phyloP scores from a whole-genome alignment of 2,329 filamentous ascomycete genomes.

The Chaetomium olivaceum region DNA sequence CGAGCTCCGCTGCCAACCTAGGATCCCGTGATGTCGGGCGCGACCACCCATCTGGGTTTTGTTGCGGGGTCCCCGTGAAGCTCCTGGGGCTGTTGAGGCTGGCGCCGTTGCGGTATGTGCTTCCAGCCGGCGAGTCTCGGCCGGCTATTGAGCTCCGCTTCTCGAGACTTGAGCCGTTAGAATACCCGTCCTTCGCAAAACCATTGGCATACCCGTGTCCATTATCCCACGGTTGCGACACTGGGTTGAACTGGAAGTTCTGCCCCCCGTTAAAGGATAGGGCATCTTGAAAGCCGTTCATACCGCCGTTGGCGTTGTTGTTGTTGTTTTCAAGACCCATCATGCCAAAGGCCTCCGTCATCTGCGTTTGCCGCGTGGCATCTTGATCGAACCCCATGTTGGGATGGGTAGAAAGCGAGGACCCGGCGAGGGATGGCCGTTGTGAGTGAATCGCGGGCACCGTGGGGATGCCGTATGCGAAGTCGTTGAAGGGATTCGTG shows the following conservation, averaged over 20 bases:
- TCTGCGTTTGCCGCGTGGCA: slow-evolving; percentile 37
- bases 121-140: slow-evolving; percentile 41
- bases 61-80: slow-evolving; percentile 36
- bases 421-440: slow-evolving; percentile 46
- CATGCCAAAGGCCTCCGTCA: slow-evolving; percentile 40
- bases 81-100: slow-evolving; percentile 37
- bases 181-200: slow-evolving; percentile 36
- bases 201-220: slow-evolving; percentile 38
- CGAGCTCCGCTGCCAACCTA: slow-evolving; percentile 31
- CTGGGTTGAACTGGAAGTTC: slow-evolving; percentile 51
- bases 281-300: slow-evolving; percentile 23
- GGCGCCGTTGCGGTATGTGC: slow-evolving; percentile 35
- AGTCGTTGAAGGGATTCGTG: slow-evolving; percentile 38
- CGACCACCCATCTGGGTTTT: slow-evolving; percentile 42
- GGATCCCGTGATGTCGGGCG: slow-evolving; percentile 40
- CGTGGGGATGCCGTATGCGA: slow-evolving; percentile 38
- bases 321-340: slow-evolving; percentile 41
- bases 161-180: slow-evolving; percentile 36
- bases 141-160: slow-evolving; percentile 44
- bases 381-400: slow-evolving; percentile 42
- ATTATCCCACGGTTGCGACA: slow-evolving; percentile 48
- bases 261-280: slow-evolving; percentile 33
- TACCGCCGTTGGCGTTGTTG: slow-evolving; percentile 23
- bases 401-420: slow-evolving; percentile 49
- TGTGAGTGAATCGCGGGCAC: slow-evolving; percentile 51